Evolutionary conservation across 768 basidiomycete species (phyloP).

Genomic region (Wakefieldia striispora): DNA sequence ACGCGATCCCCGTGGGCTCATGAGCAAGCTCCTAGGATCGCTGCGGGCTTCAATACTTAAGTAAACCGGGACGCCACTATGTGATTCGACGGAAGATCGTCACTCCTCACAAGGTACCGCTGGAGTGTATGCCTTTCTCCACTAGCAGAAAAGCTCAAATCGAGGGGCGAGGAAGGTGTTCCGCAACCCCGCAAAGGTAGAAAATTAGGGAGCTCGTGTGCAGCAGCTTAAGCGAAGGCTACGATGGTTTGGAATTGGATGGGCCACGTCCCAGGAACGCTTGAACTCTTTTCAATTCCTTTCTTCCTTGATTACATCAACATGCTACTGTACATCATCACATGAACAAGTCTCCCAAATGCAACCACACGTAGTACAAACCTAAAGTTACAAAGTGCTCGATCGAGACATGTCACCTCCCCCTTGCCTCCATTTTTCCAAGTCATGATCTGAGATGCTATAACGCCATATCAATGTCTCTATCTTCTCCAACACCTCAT

Average conservation of each 20-base stretch:
- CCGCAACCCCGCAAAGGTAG: conserved; percentile 53
- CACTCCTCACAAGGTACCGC: conserved; percentile 61
- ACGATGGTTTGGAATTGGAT: conserved; percentile 69
- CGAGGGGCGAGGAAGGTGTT: conserved; percentile 45
- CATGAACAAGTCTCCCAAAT: no score
- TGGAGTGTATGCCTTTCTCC: conserved; percentile 91
- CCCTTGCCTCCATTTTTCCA: not conserved
- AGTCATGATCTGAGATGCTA: no score
- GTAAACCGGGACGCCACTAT: conserved; percentile 71
- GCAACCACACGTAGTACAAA: no score
- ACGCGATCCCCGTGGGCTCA: conserved; percentile 56
- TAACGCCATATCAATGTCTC: conserved; percentile 13
- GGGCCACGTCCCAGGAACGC: conserved; percentile 67
- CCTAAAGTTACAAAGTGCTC: no score
- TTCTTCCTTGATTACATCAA: no score
- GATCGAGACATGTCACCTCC: no score
- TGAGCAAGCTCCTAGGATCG: conserved; percentile 83
- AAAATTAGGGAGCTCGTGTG: conserved; percentile 42
- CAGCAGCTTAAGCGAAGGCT: conserved; percentile 44
- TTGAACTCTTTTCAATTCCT: conserved; percentile 70
- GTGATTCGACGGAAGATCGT: conserved; percentile 69
- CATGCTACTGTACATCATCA: no score
- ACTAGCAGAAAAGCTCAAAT: conserved; percentile 82
- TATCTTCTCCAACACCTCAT: conserved; percentile 11
- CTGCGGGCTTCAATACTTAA: conserved; percentile 71